Base-by-base conservation (phyloP, 1,139 yeast genomes). In the Pichiaceae sp. region DNA sequence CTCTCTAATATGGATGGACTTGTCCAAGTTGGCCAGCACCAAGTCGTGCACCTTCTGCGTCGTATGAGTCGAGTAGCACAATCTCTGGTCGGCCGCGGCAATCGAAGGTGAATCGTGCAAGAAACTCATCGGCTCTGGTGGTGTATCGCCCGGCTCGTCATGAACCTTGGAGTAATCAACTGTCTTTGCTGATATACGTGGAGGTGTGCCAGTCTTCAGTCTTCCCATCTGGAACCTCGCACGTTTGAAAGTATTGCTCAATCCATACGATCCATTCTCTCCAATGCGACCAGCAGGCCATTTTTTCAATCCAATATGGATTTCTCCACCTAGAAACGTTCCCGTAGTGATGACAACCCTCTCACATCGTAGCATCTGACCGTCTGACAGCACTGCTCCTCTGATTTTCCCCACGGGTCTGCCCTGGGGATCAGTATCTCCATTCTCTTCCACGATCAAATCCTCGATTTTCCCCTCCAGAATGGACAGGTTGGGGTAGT, bases 181-280 rank as follows among this genome's bases (percentile, higher is more conserved):
- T 1, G 91, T 72, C 39, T 70, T 70, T 1, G 78, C 68, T 18
- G 82, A 80, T 19, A 93, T 62, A 40, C 99, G 67, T 2, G 97
- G 95, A 0, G 99, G 99, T 0, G 99, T 93, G 0, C 99, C 99
- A 0, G 99, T 93, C 54, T 93, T 93, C 44, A 93, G 66, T 39
- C 99, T 68, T 0, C 98, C 98, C 42, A 93, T 62, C 41, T 76
- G 66, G 56, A 93, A 91, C 0, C 95, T 95, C 0, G 84, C 81
- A 2, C 74, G 74, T 19, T 65, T 62, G 31, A 93, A 68, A 0
- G 98, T 87, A 31, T 77, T 66, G 20, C 95, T 80, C 24, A 93
- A 69, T 0, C 97, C 98, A 59, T 77, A 83, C 0, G 97, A 85
- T 1, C 97, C 94, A 11, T 70, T 74, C 60, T 93, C 99, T 2